Evolutionary conservation across 306 rosid species (phyloP), one percentile per base, ranked within the genome.

Genomic region (Prunus mume): DNA sequence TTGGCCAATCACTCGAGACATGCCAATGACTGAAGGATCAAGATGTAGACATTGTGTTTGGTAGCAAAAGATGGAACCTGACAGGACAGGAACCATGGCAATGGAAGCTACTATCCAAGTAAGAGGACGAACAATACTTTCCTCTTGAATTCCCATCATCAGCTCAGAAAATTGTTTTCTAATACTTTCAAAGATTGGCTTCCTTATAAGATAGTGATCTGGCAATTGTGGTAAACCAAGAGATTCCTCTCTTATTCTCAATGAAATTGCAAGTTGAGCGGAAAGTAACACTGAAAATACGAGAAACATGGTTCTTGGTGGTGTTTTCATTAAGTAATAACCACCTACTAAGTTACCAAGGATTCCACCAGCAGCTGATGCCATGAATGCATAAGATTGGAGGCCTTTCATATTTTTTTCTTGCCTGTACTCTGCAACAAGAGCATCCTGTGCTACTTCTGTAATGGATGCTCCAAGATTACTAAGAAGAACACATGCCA

Each of bases 381-480:
- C 96, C 98, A 94, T 94, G 71, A 89, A 89, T 54, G 96, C 89
- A 38, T 92, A 90, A 41, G 98, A 89, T 75, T 90, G 97, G 62
- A 94, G 85, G 66, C 97, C 92, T n/a, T 84, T 80, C 8, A 89
- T 81, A 78, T 83, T 87, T 76, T 91, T 88, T 76, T 80, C 81
- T 76, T 80, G 87, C 34, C 97, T 97, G 58, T 89, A 92, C 67
- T 94, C 98, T 43, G 97, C 90, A 9, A 94, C 88, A 79, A 94
- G 95, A 73, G 97, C 98, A 85, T 94, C 98, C 72, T 92, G 90
- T 47, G 96, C 93, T 7, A 94, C 97, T 84, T 94, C 96, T 27
- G 95, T 83, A 57, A 94, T 75, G 15, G 98, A 94, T 60, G 96
- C 98, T 74, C 98, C 97, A 20, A 91, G 83, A 83, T 94, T 92